These are phyloP conservation scores for Teunomyces stri DNA, from an alignment of 805 yeast genomes.

Conservation along the genomic window DNA sequence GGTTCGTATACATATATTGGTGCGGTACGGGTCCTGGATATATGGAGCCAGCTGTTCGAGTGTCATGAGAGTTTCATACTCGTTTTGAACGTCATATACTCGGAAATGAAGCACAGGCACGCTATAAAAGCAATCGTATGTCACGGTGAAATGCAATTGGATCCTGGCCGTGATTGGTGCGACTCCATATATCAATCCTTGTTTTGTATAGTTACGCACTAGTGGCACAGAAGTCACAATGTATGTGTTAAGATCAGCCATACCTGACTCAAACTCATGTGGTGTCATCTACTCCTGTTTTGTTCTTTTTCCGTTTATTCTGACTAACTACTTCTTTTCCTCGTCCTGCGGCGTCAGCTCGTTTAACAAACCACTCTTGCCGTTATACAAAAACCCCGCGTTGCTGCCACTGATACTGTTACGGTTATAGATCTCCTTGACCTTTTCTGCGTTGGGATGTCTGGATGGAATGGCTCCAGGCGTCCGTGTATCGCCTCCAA, in stretches of 20 bases:
- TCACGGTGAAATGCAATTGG: slow-evolving; percentile 17
- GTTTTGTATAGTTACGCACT: slow-evolving; percentile 6
- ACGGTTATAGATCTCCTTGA: slow-evolving; percentile 55
- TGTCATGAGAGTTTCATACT: background rate
- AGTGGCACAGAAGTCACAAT: slow-evolving; percentile 3
- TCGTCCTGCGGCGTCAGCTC: slow-evolving; percentile 40
- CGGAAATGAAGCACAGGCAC: slow-evolving; percentile 32
- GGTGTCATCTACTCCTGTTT: background rate
- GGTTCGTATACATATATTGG: slow-evolving; percentile 2
- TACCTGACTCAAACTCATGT: background rate
- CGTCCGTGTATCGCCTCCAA: slow-evolving; percentile 23
- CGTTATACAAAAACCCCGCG: slow-evolving; percentile 43
- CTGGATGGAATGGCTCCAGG: slow-evolving; percentile 40
- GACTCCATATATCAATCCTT: background rate
- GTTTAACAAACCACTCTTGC: slow-evolving; percentile 54
- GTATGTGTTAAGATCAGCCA: background rate
- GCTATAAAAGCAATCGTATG: slow-evolving; percentile 27
- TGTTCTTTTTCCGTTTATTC: background rate
- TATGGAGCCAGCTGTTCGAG: background rate
- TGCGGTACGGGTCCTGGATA: background rate
- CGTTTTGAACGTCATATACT: slow-evolving; percentile 1
- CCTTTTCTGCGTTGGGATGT: slow-evolving; percentile 57
- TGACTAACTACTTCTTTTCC: background rate
- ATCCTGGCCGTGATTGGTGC: background rate
- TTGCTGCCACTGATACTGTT: slow-evolving; percentile 54